Evolutionary conservation across 1,139 yeast species (phyloP).

Genomic region (Geotrichum aggregatum): DNA sequence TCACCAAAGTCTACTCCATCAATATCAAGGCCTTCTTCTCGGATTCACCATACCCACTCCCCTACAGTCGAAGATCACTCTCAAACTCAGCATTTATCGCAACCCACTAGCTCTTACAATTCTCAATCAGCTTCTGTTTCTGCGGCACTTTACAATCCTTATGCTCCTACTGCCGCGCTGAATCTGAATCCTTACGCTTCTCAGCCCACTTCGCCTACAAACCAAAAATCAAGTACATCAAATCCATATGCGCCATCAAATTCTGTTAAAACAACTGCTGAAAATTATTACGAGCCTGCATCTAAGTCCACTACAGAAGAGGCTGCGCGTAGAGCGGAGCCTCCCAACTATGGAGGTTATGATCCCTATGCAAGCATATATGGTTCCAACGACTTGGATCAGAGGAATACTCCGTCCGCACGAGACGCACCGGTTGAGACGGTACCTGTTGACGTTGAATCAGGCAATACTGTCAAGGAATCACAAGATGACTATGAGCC

Average conservation of each 20-base stretch:
- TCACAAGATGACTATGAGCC: constrained; percentile 14
- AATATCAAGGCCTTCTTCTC: not conserved
- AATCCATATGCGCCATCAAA: no score
- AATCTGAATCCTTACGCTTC: constrained; percentile 10
- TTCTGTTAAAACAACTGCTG: no score
- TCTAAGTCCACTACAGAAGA: not conserved
- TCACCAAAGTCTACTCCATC: constrained; percentile 12
- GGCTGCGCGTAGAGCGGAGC: not conserved
- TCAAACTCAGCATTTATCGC: not conserved
- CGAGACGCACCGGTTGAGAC: constrained; percentile 19
- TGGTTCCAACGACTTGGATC: constrained; percentile 2
- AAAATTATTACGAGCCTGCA: constrained; percentile 13
- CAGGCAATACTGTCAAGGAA: constrained; percentile 10
- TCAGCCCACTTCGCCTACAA: not conserved
- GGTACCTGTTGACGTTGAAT: constrained; percentile 8
- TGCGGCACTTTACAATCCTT: constrained; percentile 8
- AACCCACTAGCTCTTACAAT: not conserved
- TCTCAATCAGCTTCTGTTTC: not conserved
- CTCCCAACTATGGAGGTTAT: not conserved
- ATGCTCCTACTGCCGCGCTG: constrained; percentile 11
- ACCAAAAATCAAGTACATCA: not conserved
- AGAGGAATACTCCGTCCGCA: not conserved
- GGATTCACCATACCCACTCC: constrained; percentile 3
- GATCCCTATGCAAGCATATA: constrained; percentile 12
- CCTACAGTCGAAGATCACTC: not conserved